Percentiles rank a stretch among this genome's conserved stretches.
phyloP scores from a whole-genome alignment of 1,139 yeast genomes.

The Blastobotrys illinoisensis region DNA sequence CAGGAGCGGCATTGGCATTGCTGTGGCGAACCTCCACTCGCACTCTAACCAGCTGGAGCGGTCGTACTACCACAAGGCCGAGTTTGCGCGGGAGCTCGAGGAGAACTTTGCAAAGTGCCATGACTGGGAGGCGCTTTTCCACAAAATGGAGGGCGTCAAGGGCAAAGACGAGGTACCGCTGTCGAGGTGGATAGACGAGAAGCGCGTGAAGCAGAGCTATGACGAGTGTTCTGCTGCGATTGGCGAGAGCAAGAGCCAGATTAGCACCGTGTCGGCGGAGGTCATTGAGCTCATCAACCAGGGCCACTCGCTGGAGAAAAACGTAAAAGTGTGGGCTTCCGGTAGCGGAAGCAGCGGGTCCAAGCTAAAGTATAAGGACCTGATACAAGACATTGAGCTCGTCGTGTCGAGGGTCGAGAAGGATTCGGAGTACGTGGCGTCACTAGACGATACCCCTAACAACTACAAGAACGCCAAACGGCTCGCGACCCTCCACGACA shows the following conservation, averaged over 20 bases:
- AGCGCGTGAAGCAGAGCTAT: conserved; percentile 15
- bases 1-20: conserved; percentile 26
- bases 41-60: conserved; percentile 25
- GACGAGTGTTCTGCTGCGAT: conserved; percentile 14
- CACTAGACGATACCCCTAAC: conserved; percentile 21
- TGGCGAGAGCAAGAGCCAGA: conserved; percentile 10
- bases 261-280: conserved; percentile 11
- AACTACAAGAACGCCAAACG: conserved; percentile 19
- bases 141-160: conserved; percentile 15
- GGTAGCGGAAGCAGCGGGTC: conserved; percentile 10
- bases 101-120: conserved; percentile 22
- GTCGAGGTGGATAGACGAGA: conserved; percentile 25
- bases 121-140: conserved; percentile 19
- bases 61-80: conserved; percentile 23
- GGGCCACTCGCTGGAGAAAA: conserved; percentile 18
- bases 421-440: conserved; percentile 27
- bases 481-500: conserved; percentile 22
- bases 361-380: conserved; percentile 13
- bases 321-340: conserved; percentile 14
- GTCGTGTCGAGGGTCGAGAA: conserved; percentile 24
- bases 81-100: conserved; percentile 23
- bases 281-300: conserved; percentile 17
- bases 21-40: conserved; percentile 26
- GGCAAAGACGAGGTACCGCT: conserved; percentile 15
- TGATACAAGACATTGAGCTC: conserved; percentile 27